Evolutionary conservation across 2,329 filamentous ascomycete genomes (phyloP).

Genomic region (Iodosphaeria phyllophila): DNA sequence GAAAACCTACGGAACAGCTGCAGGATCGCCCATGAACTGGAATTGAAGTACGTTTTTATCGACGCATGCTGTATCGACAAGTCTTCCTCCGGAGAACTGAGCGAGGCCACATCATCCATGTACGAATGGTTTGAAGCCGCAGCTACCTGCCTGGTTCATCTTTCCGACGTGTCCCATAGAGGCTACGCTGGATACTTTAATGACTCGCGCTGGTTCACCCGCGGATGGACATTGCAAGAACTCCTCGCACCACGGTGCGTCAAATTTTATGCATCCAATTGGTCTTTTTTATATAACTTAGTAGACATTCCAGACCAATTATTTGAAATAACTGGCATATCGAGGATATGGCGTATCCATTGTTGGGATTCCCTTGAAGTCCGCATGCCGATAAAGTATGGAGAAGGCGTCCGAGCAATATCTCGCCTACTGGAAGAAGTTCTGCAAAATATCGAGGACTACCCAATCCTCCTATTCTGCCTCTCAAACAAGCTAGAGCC

Average conservation of each 20-base stretch:
- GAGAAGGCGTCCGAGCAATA: too few relatives aligned
- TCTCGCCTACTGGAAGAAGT: too few relatives aligned
- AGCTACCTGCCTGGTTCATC: not conserved
- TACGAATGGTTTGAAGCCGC: slow-evolving; percentile 1
- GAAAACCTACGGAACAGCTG: too few relatives aligned
- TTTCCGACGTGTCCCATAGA: not conserved
- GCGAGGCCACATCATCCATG: slow-evolving; percentile 1
- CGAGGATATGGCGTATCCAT: slow-evolving; percentile 1
- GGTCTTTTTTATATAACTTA: slow-evolving; percentile 3
- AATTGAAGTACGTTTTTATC: not conserved
- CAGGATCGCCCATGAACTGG: too few relatives aligned
- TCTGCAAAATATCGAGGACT: too few relatives aligned
- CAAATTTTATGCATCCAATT: slow-evolving; percentile 5
- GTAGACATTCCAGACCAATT: too few relatives aligned
- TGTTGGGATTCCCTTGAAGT: too few relatives aligned
- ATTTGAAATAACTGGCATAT: slow-evolving; percentile 1
- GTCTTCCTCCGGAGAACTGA: slow-evolving; percentile 1
- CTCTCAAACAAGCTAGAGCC: too few relatives aligned
- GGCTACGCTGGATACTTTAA: too few relatives aligned
- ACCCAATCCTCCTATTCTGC: too few relatives aligned
- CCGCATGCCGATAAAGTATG: too few relatives aligned
- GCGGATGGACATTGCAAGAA: slow-evolving; percentile 9
- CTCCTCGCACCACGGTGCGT: slow-evolving; percentile 5
- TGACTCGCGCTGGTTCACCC: slow-evolving; percentile 3
- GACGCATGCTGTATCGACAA: slow-evolving; percentile 1